Conservation (phyloP, 495 filamentous ascomycete species). For the Podospora pseudopauciseta region DNA sequence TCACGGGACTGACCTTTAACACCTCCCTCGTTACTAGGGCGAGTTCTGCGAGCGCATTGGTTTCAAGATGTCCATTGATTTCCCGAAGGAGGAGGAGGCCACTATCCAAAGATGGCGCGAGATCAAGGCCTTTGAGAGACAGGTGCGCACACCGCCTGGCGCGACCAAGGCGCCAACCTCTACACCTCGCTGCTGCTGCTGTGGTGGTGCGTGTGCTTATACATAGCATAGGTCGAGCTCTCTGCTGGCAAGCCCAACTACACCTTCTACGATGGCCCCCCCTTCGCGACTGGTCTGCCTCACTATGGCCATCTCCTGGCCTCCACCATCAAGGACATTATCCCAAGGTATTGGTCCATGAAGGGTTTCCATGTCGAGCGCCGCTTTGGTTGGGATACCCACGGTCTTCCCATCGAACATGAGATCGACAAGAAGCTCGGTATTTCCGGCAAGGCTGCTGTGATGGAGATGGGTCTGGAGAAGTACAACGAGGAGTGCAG, state of each 20-base stretch:
- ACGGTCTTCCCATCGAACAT: constrained; percentile 93
- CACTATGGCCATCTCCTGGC: constrained; percentile 96
- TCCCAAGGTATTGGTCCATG: constrained; percentile 97
- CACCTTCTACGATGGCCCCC: constrained; percentile 77
- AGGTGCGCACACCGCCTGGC: constrained; percentile 11
- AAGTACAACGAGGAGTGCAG: constrained; percentile 92
- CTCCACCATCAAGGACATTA: constrained; percentile 96
- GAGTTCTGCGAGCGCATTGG: not conserved
- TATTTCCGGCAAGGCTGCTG: constrained; percentile 83
- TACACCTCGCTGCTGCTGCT: not conserved
- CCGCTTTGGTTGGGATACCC: constrained; percentile 78
- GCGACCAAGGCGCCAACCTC: constrained; percentile 11
- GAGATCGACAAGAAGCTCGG: constrained; percentile 98
- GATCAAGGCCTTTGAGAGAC: constrained; percentile 76
- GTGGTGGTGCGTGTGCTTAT: constrained; percentile 24
- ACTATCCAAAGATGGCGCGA: constrained; percentile 80
- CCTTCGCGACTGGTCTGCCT: constrained; percentile 63
- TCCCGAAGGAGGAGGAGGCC: constrained; percentile 83
- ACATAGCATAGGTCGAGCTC: constrained; percentile 36
- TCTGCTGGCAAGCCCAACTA: constrained; percentile 67
- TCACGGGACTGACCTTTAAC: not conserved
- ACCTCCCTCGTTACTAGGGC: not conserved
- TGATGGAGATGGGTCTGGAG: constrained; percentile 79
- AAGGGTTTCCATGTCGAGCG: constrained; percentile 84
- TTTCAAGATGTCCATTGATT: constrained; percentile 74